A percentile compares a stretch with the other conserved stretches of the same genome.
phyloP scores from a whole-genome alignment of 1,139 yeast species.

The Sugiyamaella sp. region DNA sequence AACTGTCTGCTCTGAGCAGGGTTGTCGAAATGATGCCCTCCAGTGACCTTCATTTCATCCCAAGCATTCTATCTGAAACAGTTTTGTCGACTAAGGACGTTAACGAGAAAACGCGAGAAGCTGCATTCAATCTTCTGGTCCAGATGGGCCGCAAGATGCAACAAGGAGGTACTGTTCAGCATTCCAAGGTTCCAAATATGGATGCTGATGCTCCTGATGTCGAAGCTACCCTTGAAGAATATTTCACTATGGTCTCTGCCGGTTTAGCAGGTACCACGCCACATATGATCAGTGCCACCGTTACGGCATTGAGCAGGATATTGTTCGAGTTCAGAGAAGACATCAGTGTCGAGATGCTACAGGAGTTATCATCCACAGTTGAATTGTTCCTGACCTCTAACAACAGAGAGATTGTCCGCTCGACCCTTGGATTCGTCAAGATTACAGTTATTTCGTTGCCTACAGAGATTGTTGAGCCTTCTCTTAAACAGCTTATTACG shows the following conservation, averaged over 20 bases:
- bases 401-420: constrained; percentile 89
- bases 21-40: constrained; percentile 64
- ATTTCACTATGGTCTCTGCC: constrained; percentile 90
- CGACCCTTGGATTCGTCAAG: constrained; percentile 93
- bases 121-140: constrained; percentile 74
- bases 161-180: constrained; percentile 66
- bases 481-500: constrained; percentile 64
- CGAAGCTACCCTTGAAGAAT: constrained; percentile 74
- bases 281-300: constrained; percentile 94
- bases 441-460: constrained; percentile 88
- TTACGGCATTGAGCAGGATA: constrained; percentile 85
- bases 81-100: constrained; percentile 91
- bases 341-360: constrained; percentile 57
- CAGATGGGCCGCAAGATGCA: constrained; percentile 81
- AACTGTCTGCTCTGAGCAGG: constrained; percentile 67
- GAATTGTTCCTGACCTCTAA: constrained; percentile 88
- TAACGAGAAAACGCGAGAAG: constrained; percentile 87
- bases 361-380: constrained; percentile 84
- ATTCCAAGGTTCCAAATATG: constrained; percentile 69
- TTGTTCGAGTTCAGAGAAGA: constrained; percentile 80
- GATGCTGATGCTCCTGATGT: constrained; percentile 61
- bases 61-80: constrained; percentile 81
- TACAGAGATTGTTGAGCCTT: constrained; percentile 69
- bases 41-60: constrained; percentile 71
- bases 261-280: constrained; percentile 94